phyloP scores from a whole-genome alignment of 78 protist genomes.

The Speleostelium caveatum region DNA sequence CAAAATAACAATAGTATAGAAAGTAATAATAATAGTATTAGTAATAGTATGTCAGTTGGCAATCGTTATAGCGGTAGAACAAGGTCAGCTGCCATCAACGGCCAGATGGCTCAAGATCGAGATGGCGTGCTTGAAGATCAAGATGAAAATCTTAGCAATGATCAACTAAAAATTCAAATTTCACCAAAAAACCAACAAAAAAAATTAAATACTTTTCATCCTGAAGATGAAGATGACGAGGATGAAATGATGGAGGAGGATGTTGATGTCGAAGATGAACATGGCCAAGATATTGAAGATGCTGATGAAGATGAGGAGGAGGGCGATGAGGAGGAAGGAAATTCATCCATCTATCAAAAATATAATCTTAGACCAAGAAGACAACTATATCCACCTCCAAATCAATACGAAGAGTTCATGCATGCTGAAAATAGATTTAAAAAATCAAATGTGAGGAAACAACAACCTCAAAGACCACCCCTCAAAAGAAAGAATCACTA shows the following conservation, averaged over 20 bases:
- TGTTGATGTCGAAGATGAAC: conserved; percentile 6
- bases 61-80: too few species aligned
- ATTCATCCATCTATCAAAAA: neutral
- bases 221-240: conserved; percentile 16
- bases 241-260: conserved; percentile 23
- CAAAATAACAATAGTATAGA: neutral
- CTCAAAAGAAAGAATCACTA: too few species aligned
- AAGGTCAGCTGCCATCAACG: too few species aligned
- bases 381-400: neutral
- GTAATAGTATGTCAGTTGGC: neutral
- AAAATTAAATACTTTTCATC: conserved; percentile 13
- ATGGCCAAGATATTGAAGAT: neutral
- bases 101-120: neutral
- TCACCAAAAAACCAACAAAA: neutral
- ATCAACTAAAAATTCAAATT: neutral
- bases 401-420: neutral
- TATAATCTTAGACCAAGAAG: conserved; percentile 44
- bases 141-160: neutral
- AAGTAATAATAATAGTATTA: neutral
- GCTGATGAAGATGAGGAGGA: conserved; percentile 27
- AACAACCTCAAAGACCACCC: too few species aligned
- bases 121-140: neutral
- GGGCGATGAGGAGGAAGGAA: conserved; percentile 7
- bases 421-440: neutral
- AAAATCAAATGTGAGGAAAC: too few species aligned